Percentiles rank a stretch among this genome's conserved stretches.
These are phyloP conservation scores for Colletotrichum tropicicola DNA, from an alignment of 2,329 filamentous ascomycete species.

Conservation along the genomic window DNA sequence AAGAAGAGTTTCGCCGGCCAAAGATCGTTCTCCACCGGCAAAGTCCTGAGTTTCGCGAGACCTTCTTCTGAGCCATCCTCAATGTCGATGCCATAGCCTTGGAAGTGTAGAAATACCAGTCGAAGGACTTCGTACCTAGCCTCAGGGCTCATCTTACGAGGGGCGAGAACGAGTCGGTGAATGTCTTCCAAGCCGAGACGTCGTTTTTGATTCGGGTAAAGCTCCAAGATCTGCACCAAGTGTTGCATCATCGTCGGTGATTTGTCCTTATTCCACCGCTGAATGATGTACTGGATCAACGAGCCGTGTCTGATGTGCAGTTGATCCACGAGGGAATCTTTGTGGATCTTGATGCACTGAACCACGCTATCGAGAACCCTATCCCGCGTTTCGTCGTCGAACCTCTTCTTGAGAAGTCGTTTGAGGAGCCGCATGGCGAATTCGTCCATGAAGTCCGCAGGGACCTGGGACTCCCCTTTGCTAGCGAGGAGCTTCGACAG, in stretches of 20 bases:
- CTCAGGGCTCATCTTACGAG: background rate
- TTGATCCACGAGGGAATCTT: background rate
- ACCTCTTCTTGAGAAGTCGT: conserved; percentile 28
- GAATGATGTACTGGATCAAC: background rate
- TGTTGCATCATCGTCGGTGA: background rate
- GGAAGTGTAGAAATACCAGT: background rate
- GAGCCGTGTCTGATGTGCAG: background rate
- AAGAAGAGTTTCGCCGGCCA: background rate
- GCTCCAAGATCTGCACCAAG: background rate
- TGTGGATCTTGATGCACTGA: background rate
- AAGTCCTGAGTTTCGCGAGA: background rate
- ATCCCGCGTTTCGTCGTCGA: conserved; percentile 13
- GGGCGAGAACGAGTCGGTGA: background rate
- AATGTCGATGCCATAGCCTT: background rate
- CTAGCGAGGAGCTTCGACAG: background rate
- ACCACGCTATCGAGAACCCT: conserved; percentile 31
- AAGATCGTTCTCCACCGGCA: background rate
- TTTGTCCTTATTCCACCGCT: background rate
- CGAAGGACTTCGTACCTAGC: background rate
- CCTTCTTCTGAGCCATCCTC: background rate
- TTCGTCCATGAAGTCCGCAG: conserved; percentile 31
- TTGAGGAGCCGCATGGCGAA: conserved; percentile 35
- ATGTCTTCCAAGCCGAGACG: background rate
- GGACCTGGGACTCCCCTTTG: conserved; percentile 1
- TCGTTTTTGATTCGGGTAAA: background rate